Evolutionary conservation across 2,329 filamentous ascomycete species (phyloP), one percentile per base, ranked within the genome.

Genomic region (Ceratocystis harringtonii): DNA sequence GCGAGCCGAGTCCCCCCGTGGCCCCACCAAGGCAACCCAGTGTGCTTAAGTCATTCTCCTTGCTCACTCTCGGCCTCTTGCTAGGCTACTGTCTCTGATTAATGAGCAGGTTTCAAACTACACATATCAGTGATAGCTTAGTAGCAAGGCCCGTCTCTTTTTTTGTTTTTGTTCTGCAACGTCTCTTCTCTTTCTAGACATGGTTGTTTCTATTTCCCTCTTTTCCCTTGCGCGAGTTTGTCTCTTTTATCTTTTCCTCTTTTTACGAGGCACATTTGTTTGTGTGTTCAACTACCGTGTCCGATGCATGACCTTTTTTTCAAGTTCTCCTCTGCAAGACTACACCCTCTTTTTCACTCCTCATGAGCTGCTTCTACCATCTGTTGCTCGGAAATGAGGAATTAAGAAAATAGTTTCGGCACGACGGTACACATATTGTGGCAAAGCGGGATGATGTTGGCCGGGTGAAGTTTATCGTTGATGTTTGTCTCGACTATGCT

Each of bases 1-100:
- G 65, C 78, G 84, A 69, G 83, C 63, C 17, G 66, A 68, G 41
- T 19, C 63, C 45, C 48, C 63, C n/a, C 66, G 58, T 41, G 30
- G 41, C 15, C 65, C 66, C 19, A 17, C 41, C 28, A 36, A n/a
- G 28, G 41, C 36, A 50, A 43, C 50, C 32, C 41, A 22, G 25
- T 63, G 41, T 63, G 45, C 66, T 65, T 67, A 28, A 44, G 41
- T 48, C n/a, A 32, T 60, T 30, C 15, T 60, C 32, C 12, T n/a
- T 15, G 28, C 43, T 3, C 44, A 12, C 25, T 8, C 57, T 61
- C 8, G 57, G 15, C 12, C 5, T 61, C 32, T 28, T 17, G n/a
- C 1, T 45, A 15, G 25, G 2, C 19, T 28, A n/a, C 17, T 41
- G 25, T 63, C 8, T 25, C 43, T 8, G 44, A 48, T 62, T 22